A percentile compares a stretch with the other conserved stretches of the same genome.
Conservation (phyloP, 1,284 basidiomycete genomes). For the Marasmius tenuissimus region DNA sequence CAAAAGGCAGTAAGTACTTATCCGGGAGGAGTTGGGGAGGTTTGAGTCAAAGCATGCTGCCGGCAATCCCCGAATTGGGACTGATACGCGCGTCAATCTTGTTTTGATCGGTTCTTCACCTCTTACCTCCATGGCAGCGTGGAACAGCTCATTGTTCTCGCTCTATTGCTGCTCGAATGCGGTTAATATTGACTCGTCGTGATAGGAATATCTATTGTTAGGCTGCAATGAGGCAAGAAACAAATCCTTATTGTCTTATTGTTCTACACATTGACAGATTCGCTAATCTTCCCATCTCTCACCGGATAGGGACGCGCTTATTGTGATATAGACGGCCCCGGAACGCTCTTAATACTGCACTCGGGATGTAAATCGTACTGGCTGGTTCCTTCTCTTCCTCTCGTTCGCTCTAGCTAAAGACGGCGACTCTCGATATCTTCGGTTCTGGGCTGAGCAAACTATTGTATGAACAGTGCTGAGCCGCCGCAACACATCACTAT, state of each 20-base stretch:
- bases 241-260: constrained; percentile 1
- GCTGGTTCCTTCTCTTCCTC: background rate
- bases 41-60: background rate
- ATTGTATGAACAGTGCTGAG: background rate
- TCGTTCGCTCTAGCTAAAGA: background rate
- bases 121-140: background rate
- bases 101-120: background rate
- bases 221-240: background rate
- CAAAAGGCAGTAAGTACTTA: too few species aligned
- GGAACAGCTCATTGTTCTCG: background rate
- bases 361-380: background rate
- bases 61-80: background rate
- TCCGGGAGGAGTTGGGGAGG: too few species aligned
- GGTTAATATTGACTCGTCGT: background rate
- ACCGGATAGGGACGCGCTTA: background rate
- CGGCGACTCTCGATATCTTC: background rate
- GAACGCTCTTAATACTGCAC: background rate
- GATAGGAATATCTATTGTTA: background rate
- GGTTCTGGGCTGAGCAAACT: background rate
- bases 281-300: background rate
- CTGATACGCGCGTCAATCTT: background rate
- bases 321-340: background rate
- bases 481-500: background rate
- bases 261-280: background rate
- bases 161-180: background rate